Evolutionary conservation across 1,284 basidiomycete genomes (phyloP), one percentile per base, ranked within the genome.

Genomic region (Exobasidium rhododendri): DNA sequence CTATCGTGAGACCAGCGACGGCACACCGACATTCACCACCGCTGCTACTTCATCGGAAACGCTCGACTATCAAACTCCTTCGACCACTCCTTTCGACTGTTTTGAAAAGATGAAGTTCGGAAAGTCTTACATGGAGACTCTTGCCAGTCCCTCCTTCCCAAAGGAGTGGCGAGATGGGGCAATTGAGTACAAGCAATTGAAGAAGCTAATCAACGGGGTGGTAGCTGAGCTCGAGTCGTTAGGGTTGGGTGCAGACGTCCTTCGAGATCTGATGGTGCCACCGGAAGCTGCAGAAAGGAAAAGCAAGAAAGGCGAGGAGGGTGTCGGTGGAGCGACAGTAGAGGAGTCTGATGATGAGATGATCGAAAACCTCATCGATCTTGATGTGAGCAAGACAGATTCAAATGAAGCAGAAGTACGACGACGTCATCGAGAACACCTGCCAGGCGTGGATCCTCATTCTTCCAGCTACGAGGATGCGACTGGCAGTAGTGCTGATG

Each of bases 141-240:
- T 92, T 43, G 82, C 85, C 54, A 84, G 71, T 49, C 74, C 77
- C n/a, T 65, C 84, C n/a, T 85, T 91, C 6, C 90, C 90, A 0
- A 85, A 86, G 50, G 88, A 90, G 65, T 83, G 91, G 67, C 84
- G 87, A 26, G 83, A 87, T 28, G 87, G 87, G 80, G 89, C 90
- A 0, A 89, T 97, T 62, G 88, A 94, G 74, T 97, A 97, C 79
- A 85, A 90, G 49, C 86, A 89, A 83, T 87, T 97, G 67, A 97
- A 97, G 82, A 93, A 92, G 75, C 84, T 96, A 56, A 92, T 97
- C 76, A 91, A 92, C 73, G 85, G 88, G 77, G 87, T 94, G 51
- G 91, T 90, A 0, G 82, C 83, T 17, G 93, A 97, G 80, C 86
- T 97, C 30, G 84, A 86, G 6, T 84, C 86, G 5, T 83, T 94